Conservation (phyloP, 768 basidiomycete genomes). For the Dioszegia hungarica region DNA sequence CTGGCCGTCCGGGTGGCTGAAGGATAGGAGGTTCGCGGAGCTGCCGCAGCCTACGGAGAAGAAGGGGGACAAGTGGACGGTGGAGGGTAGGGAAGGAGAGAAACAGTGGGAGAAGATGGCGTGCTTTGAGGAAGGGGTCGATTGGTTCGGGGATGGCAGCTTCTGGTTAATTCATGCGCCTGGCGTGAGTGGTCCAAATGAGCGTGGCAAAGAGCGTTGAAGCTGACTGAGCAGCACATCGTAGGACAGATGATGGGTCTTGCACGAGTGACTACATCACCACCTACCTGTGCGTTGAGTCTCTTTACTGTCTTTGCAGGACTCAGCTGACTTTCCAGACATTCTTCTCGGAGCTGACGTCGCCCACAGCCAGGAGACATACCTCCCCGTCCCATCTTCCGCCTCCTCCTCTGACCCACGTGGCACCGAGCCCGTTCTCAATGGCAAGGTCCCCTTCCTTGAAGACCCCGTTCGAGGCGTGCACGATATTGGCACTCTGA, state of each 20-base stretch:
- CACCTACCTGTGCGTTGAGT: conserved; percentile 23
- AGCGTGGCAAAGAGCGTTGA: no score
- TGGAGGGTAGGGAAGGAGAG: background rate
- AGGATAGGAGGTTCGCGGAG: conserved; percentile 17
- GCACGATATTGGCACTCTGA: conserved; percentile 21
- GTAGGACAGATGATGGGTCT: conserved; percentile 31
- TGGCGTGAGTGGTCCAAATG: conserved; percentile 24
- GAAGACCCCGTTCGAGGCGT: conserved; percentile 13
- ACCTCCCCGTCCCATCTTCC: conserved; percentile 16
- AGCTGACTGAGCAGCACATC: conserved; percentile 17
- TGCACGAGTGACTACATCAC: conserved; percentile 23
- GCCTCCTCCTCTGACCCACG: background rate
- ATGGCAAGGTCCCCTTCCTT: conserved; percentile 15
- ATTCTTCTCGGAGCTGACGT: conserved; percentile 31
- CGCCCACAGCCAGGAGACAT: conserved; percentile 27
- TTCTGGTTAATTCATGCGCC: conserved; percentile 29
- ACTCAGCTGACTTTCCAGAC: conserved; percentile 10
- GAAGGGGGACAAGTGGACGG: background rate
- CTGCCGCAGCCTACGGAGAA: conserved; percentile 7
- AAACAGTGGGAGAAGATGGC: conserved; percentile 21
- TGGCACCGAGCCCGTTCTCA: conserved; percentile 14
- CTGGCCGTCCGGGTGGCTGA: conserved; percentile 23
- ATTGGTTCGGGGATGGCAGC: conserved; percentile 35
- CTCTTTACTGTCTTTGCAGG: background rate
- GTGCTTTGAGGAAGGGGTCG: conserved; percentile 22